A percentile compares a stretch with the other conserved stretches of the same genome.
phyloP scores from a whole-genome alignment of 139 green algal species.

The Chlamydomonas sp. region DNA sequence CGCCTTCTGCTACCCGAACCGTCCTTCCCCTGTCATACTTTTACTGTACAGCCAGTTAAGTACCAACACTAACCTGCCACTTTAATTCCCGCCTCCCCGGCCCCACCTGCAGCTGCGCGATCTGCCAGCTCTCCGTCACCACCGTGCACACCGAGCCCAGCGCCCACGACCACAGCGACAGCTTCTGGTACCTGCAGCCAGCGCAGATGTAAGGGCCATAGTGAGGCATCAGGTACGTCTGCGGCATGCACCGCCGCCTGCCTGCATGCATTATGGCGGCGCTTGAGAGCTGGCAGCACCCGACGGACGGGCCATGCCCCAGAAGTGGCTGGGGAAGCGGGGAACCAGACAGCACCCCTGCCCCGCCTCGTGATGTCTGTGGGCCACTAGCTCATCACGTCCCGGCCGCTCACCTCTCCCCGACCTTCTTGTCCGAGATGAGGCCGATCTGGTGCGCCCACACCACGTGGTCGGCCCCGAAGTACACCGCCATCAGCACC shows the following conservation, averaged over 20 bases:
- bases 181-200: conserved; percentile 53
- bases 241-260: no score
- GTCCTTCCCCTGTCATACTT: no score
- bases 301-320: no score
- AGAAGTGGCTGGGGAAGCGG: no score
- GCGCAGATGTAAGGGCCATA: no score
- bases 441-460: conserved; percentile 90
- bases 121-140: conserved; percentile 49
- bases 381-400: no score
- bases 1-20: no score
- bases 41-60: conserved; percentile 1
- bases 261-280: no score
- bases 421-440: conserved; percentile 74
- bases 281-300: no score
- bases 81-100: conserved; percentile 12
- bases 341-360: no score
- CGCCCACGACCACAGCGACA: conserved; percentile 72
- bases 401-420: conserved; percentile 52
- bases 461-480: conserved; percentile 92
- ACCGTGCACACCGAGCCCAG: conserved; percentile 65
- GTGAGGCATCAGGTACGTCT: no score
- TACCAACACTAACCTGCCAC: neutral
- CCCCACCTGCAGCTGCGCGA: conserved; percentile 25
- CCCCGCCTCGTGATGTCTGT: no score
- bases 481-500: conserved; percentile 95